Conservation (phyloP, 2,329 filamentous ascomycete species). For the Massarina eburnea region DNA sequence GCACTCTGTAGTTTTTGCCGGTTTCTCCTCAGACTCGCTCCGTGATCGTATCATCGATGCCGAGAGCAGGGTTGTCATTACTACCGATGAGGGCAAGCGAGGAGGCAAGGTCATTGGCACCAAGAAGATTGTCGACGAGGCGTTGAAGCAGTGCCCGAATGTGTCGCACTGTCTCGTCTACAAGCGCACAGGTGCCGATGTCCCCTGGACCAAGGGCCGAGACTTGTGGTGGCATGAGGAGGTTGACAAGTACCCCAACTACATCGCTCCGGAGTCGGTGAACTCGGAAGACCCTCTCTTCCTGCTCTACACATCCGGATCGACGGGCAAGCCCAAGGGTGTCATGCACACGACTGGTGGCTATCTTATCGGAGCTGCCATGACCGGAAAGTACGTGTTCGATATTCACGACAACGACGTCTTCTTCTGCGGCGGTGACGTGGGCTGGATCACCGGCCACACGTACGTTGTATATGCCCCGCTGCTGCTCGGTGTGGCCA, state of each 20-base stretch:
- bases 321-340: slow-evolving; percentile 97
- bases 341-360: slow-evolving; percentile 97
- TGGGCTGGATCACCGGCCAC: slow-evolving; percentile 98
- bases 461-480: slow-evolving; percentile 98
- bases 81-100: slow-evolving; percentile 95
- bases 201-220: slow-evolving; percentile 85
- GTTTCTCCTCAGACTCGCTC: slow-evolving; percentile 94
- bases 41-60: slow-evolving; percentile 93
- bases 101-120: slow-evolving; percentile 96
- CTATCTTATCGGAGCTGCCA: slow-evolving; percentile 89
- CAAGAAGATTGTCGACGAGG: slow-evolving; percentile 99
- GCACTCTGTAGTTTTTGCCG: slow-evolving; percentile 96
- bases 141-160: slow-evolving; percentile 91
- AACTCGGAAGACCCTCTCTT: slow-evolving; percentile 95
- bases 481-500: slow-evolving; percentile 86
- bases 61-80: slow-evolving; percentile 90
- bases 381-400: slow-evolving; percentile 97
- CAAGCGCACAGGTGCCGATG: slow-evolving; percentile 90
- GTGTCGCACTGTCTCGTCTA: slow-evolving; percentile 85
- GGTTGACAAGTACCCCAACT: slow-evolving; percentile 92
- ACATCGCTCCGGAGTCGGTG: slow-evolving; percentile 86
- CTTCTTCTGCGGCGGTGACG: slow-evolving; percentile 97
- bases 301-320: slow-evolving; percentile 96
- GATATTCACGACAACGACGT: slow-evolving; percentile 92
- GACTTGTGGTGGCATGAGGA: slow-evolving; percentile 99